Evolutionary conservation across 805 yeast genomes (phyloP), one percentile per base, ranked within the genome.

Genomic region (Candida loeiensis): DNA sequence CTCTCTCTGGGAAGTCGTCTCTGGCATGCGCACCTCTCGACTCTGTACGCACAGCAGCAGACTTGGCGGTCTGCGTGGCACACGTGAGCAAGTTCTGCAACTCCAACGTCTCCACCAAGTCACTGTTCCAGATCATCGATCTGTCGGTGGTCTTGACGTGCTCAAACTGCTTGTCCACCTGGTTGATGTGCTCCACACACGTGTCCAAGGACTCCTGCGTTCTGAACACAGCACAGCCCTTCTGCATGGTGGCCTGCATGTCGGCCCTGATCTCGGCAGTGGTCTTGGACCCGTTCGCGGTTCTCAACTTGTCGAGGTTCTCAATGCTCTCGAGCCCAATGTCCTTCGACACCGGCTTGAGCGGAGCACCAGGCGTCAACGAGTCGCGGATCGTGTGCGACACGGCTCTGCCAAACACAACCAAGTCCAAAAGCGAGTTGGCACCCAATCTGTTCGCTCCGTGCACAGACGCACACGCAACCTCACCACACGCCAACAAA

Each of bases 391-490:
- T 83, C 43, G 96, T 86, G 68, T 88, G 93, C 38, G 96, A 82
- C 36, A 91, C 98, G 51, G 98, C 98, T 76, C 99, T 87, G 59
- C 99, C 99, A 59, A 91, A 91, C 49, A 91, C 98, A 48, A 91
- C 99, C 65, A 91, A 74, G 71, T 91, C 99, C 58, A 91, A 80
- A 56, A 91, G 74, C 8, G 99, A 93, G 80, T 91, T 91, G 51
- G 99, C 99, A 68, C 99, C 99, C 54, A 91, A 77, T 77, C 99
- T 89, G 79, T 91, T 91, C 48, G 99, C 99, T 72, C 99, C 99
- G 64, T 91, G 99, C 45, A 91, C 99, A 25, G 97, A 89, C 47
- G 95, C 98, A 79, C 97, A 91, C 33, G 97, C 99, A 51, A 95
- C 90, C 75, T 91, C 99, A 77, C 99, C 99, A 74, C 97, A 89